These are phyloP conservation scores for Hypoxylon sp. DNA, from an alignment of 2,329 filamentous ascomycete species.

Conservation along the genomic window DNA sequence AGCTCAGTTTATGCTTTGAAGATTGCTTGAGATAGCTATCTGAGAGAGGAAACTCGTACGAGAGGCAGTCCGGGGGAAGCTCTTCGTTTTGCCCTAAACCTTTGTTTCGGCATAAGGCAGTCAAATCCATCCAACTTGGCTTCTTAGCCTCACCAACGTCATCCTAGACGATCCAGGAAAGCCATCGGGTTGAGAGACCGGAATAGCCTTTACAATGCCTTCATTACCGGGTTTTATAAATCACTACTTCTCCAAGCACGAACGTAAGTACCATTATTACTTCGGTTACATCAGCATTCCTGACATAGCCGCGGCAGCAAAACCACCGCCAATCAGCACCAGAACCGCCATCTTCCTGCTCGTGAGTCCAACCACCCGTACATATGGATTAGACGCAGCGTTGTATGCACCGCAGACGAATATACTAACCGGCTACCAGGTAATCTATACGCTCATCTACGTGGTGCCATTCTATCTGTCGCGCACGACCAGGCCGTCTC, in stretches of 20 bases:
- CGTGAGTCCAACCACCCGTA: constrained; percentile 49
- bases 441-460: constrained; percentile 88
- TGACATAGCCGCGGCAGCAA: constrained; percentile 48
- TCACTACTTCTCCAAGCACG: constrained; percentile 49
- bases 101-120: constrained; percentile 16
- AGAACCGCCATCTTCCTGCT: constrained; percentile 54
- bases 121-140: constrained; percentile 12
- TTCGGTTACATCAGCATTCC: constrained; percentile 18
- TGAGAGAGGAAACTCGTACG: constrained; percentile 2
- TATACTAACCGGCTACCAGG: constrained; percentile 63
- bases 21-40: constrained; percentile 20
- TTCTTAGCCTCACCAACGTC: constrained; percentile 23
- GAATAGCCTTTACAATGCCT: constrained; percentile 45
- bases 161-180: constrained; percentile 4
- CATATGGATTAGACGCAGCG: constrained; percentile 37
- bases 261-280: constrained; percentile 47
- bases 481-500: constrained; percentile 80
- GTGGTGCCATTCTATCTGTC: constrained; percentile 92
- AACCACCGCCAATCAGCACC: constrained; percentile 58
- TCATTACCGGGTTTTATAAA: constrained; percentile 47
- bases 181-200: constrained; percentile 3
- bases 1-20: constrained; percentile 27
- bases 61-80: constrained; percentile 6
- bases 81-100: constrained; percentile 6
- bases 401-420: constrained; percentile 7